Base-by-base conservation (phyloP, 2,329 filamentous ascomycete genomes). In the Hypoxylon sp. region DNA sequence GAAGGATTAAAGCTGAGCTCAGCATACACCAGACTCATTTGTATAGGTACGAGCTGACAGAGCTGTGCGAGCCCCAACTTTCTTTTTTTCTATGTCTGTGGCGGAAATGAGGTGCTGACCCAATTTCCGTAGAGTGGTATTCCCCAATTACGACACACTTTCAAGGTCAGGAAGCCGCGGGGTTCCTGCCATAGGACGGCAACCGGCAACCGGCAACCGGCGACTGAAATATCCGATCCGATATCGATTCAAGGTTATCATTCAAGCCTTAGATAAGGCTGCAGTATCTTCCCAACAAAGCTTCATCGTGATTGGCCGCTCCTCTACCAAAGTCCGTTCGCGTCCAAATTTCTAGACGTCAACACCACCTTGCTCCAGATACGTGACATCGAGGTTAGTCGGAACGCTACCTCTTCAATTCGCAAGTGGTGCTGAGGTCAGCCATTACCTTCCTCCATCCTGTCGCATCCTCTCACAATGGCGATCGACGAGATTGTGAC, bases 401-500 rank as follows among this genome's bases (percentile, higher is more conserved):
- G 39, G 17, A 44, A 19, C 6, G 6, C 17, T 44, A 1, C 17
- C 8, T 44, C 52, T 42, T 56, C 52, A 29, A 51, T 7, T 19
- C n/a, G 2, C 31, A 44, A 31, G 8, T 24, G 7, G 8, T 35
- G 7, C 35, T 39, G 32, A 58, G 10, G 15, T 42, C 37, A 35
- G 3, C 15, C 13, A 29, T 19, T 13, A 19, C 44, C 13, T 15
- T 11, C 44, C 46, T 35, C 21, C 19, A 24, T 29, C 13, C 32
- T 29, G 10, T 44, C 57, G 73, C 59, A 63, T 29, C 13, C 32
- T 29, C 13, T 44, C 57, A 73, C 59, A 63, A 90, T 90, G 87
- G 80, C 85, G 37, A 83, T 86, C 74, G 81, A 85, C 68, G 81
- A 85, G 21, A 87, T 90, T 69, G 87, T 93, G 69, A 88, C 86